Conservation (phyloP, 495 filamentous ascomycete genomes). For the Aspergillus homomorphus region DNA sequence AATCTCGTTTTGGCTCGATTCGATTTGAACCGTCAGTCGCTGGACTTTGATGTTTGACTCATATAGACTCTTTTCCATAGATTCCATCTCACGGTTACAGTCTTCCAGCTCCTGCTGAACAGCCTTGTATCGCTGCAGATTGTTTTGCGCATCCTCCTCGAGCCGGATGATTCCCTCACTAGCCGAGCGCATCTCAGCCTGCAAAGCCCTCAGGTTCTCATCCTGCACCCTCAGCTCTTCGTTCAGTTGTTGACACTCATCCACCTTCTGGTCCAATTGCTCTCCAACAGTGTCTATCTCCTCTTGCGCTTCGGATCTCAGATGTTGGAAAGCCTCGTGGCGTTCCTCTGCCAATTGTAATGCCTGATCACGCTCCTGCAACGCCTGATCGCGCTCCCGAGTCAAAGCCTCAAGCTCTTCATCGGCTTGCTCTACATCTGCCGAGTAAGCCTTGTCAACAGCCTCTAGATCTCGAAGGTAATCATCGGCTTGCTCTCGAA, state of each 20-base stretch:
- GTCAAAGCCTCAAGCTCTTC: constrained; percentile 80
- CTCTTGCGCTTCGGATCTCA: constrained; percentile 76
- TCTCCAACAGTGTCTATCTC: constrained; percentile 81
- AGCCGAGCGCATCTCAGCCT: constrained; percentile 86
- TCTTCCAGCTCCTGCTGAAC: constrained; percentile 73
- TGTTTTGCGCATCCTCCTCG: constrained; percentile 77
- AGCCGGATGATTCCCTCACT: constrained; percentile 79
- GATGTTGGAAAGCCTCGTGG: constrained; percentile 73
- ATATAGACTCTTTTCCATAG: constrained; percentile 68
- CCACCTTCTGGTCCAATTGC: constrained; percentile 67
- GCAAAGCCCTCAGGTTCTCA: constrained; percentile 80
- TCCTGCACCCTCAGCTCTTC: constrained; percentile 50
- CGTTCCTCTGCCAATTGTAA: constrained; percentile 72
- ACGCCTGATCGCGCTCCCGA: constrained; percentile 56
- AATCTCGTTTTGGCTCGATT: constrained; percentile 90
- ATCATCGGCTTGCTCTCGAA: constrained; percentile 71
- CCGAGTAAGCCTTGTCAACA: constrained; percentile 63
- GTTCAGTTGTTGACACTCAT: constrained; percentile 70
- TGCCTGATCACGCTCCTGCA: constrained; percentile 79
- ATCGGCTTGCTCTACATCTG: constrained; percentile 70
- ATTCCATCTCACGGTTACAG: constrained; percentile 72
- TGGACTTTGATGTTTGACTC: constrained; percentile 83
- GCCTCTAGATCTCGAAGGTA: constrained; percentile 63
- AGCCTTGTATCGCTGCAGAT: constrained; percentile 64
- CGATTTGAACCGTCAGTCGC: constrained; percentile 81